A percentile compares a stretch with the other conserved stretches of the same genome.
Conservation (phyloP, 1,139 yeast species). For the Ashbya aceris region DNA sequence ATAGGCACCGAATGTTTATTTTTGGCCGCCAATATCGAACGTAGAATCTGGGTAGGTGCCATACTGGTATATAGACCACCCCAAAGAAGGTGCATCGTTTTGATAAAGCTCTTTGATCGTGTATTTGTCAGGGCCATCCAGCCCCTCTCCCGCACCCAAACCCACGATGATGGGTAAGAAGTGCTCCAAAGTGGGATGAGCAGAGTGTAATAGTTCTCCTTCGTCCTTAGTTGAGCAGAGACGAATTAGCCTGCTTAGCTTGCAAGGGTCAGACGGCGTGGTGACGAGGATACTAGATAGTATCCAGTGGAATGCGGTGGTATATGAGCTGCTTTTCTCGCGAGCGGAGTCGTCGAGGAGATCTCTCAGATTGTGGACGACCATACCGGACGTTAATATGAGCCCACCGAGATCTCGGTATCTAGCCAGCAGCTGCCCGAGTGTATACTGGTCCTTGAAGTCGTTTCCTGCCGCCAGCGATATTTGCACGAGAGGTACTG, state of each 20-base stretch:
- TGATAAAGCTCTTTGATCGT: conserved; percentile 39
- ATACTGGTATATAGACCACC: conserved; percentile 60
- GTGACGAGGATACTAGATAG: conserved; percentile 33
- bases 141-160: conserved; percentile 45
- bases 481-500: conserved; percentile 57
- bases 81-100: conserved; percentile 40
- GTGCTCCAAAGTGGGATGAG: conserved; percentile 74
- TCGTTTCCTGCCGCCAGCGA: conserved; percentile 43
- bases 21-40: neutral
- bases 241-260: conserved; percentile 30
- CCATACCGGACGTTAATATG: conserved; percentile 64
- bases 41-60: conserved; percentile 9
- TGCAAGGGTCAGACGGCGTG: conserved; percentile 19
- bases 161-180: conserved; percentile 62
- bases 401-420: conserved; percentile 45
- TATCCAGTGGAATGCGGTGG: conserved; percentile 40
- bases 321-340: conserved; percentile 38
- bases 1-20: neutral
- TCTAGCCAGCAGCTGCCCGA: conserved; percentile 47
- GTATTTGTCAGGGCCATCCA: conserved; percentile 34
- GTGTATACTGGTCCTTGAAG: conserved; percentile 39
- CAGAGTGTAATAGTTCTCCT: conserved; percentile 35
- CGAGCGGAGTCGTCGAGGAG: conserved; percentile 22
- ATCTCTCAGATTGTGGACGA: conserved; percentile 66
- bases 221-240: conserved; percentile 29